A percentile compares a stretch with the other conserved stretches of the same genome.
These are phyloP conservation scores for Cercospora sesami DNA, from an alignment of 2,329 filamentous ascomycete genomes.

Conservation along the genomic window DNA sequence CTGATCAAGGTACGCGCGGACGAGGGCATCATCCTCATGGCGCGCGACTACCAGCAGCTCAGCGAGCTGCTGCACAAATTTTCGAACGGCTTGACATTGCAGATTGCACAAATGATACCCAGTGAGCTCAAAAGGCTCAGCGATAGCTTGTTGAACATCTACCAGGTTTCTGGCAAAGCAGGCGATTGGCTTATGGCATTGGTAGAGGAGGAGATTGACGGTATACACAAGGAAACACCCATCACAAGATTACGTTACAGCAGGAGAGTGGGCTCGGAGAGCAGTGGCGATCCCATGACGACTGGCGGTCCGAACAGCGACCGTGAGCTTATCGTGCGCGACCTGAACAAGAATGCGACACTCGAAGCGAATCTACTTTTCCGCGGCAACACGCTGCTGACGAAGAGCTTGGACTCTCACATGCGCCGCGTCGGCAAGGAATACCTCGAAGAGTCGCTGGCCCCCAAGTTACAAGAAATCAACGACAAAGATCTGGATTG, in stretches of 20 bases:
- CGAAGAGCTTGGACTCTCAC: slow-evolving; percentile 89
- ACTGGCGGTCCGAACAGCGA: slow-evolving; percentile 51
- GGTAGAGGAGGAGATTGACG: slow-evolving; percentile 96
- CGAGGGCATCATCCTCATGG: slow-evolving; percentile 84
- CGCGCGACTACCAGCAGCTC: slow-evolving; percentile 79
- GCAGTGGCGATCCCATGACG: slow-evolving; percentile 58
- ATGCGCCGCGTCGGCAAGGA: slow-evolving; percentile 94
- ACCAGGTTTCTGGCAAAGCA: slow-evolving; percentile 82
- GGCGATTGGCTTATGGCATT: slow-evolving; percentile 89
- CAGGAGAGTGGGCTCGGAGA: slow-evolving; percentile 65
- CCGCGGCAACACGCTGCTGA: slow-evolving; percentile 89
- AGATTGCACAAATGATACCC: slow-evolving; percentile 77
- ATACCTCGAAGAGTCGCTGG: slow-evolving; percentile 82
- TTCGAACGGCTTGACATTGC: slow-evolving; percentile 75
- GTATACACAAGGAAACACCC: slow-evolving; percentile 77
- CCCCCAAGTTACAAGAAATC: slow-evolving; percentile 84
- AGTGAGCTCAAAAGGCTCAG: slow-evolving; percentile 76
- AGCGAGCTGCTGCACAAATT: slow-evolving; percentile 84
- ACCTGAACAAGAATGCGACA: slow-evolving; percentile 75
- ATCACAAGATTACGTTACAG: slow-evolving; percentile 68
- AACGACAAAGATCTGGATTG: slow-evolving; percentile 88
- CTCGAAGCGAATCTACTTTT: slow-evolving; percentile 94
- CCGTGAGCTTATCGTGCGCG: slow-evolving; percentile 69
- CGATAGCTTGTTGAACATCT: slow-evolving; percentile 88
- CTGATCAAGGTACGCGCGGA: slow-evolving; percentile 80